Base-by-base conservation (phyloP, 1,284 basidiomycete genomes). In the Leccinum fallax region DNA sequence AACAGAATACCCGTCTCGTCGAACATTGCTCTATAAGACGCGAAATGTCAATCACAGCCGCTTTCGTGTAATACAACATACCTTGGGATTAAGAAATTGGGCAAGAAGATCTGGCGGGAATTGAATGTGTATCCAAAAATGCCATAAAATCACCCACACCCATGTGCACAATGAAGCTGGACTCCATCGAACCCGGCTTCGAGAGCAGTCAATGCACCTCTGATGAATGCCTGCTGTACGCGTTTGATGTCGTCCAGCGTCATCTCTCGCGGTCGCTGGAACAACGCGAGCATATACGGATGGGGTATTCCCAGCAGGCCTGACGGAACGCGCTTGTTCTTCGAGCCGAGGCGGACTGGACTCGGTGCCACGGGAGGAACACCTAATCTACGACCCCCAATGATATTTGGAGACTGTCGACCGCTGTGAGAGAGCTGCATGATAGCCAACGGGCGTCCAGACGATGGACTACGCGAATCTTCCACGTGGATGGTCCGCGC, bases 361-460 rank as follows among this genome's bases (percentile, higher is more conserved):
- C 90, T 93, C 0, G 95, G 93, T 0, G 88, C 93, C 5, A 93
- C 71, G 0, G 95, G 87, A 2, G 84, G 78, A 56, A 79, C 69
- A 70, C 87, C 85, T 10, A 83, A 80, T 19, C 68, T 67, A 16
- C 93, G 84, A 7, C 93, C 93, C 7, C 89, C 88, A 26, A 90
- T 70, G 55, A 93, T 65, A 63, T 89, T 89, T 36, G 86, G 80
- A 9, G 93, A 94, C 75, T 98, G 96, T 24, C 96, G 84, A 3
- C 96, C 96, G 0, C 87, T 79, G 72, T 98, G 96, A 40, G 84
- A 93, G 51, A 98, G 79, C 72, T 98, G 96, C 79, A 96, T 87
- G 60, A 93, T 80, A 11, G 88, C 85, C 11, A 92, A 76, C 2
- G 76, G 66, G 40, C 62, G 58, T 43, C 38, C 43, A 4, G 58